These are phyloP conservation scores for Plantago major DNA, from an alignment of 257 asterid genomes.

Conservation along the genomic window DNA sequence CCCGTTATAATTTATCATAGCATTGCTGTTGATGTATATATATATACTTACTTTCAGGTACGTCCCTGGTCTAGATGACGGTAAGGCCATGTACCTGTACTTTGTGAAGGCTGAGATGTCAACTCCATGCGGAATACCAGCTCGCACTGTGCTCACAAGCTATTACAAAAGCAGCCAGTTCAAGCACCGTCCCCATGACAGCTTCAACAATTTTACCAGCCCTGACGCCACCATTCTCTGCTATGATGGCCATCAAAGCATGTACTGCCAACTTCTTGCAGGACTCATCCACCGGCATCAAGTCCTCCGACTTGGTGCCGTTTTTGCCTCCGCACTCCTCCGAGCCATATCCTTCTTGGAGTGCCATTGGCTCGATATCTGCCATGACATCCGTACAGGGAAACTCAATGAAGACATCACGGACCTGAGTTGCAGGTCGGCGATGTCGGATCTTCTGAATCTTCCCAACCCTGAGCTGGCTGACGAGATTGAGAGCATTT, in stretches of 20 bases:
- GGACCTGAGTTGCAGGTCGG: constrained; percentile 45
- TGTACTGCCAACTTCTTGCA: constrained; percentile 77
- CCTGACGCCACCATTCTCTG: constrained; percentile 66
- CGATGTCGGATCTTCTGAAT: constrained; percentile 33
- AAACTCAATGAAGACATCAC: constrained; percentile 32
- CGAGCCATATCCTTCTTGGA: constrained; percentile 74
- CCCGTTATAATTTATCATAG: not conserved
- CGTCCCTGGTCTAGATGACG: constrained; percentile 50
- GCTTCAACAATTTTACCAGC: constrained; percentile 64
- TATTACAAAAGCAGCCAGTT: constrained; percentile 70
- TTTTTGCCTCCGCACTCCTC: constrained; percentile 76
- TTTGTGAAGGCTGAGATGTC: constrained; percentile 71
- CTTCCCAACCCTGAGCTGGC: constrained; percentile 44
- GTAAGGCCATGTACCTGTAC: constrained; percentile 79
- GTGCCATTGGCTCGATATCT: constrained; percentile 52
- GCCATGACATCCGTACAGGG: constrained; percentile 56
- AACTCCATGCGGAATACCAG: constrained; percentile 68
- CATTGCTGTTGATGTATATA: not conserved
- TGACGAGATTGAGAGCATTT: constrained; percentile 53
- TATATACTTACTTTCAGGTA: constrained; percentile 26
- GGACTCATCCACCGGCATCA: constrained; percentile 65
- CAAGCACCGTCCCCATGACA: constrained; percentile 50
- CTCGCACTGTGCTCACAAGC: constrained; percentile 74
- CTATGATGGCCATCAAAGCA: constrained; percentile 67
- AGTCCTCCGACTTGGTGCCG: constrained; percentile 80